These are phyloP conservation scores for Amanita molliuscula DNA, from an alignment of 768 basidiomycete species.

Conservation along the genomic window DNA sequence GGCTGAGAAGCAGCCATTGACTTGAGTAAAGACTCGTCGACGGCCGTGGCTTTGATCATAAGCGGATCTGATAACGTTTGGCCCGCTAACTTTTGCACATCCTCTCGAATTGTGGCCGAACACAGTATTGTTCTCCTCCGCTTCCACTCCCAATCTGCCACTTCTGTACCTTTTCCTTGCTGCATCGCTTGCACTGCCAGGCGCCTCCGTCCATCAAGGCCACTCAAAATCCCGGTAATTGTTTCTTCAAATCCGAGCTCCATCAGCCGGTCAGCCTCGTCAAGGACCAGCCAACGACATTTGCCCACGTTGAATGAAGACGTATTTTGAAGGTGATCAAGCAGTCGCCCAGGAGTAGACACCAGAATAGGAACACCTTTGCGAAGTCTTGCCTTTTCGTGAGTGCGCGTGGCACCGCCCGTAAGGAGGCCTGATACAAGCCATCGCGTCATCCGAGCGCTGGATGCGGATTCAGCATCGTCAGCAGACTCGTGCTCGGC, in stretches of 20 bases:
- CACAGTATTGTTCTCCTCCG: slow-evolving; percentile 82
- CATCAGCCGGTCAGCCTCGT: slow-evolving; percentile 97
- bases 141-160: slow-evolving; percentile 82
- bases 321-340: slow-evolving; percentile 96
- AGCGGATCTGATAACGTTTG: slow-evolving; percentile 69
- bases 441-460: slow-evolving; percentile 64
- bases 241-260: slow-evolving; percentile 97
- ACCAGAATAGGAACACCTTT: slow-evolving; percentile 96
- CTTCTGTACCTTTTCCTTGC: slow-evolving; percentile 59
- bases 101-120: slow-evolving; percentile 93
- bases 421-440: slow-evolving; percentile 88
- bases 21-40: slow-evolving; percentile 16
- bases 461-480: slow-evolving; percentile 28
- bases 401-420: slow-evolving; percentile 87
- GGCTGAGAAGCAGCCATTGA: neutral
- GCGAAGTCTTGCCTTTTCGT: slow-evolving; percentile 91
- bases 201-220: slow-evolving; percentile 73
- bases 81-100: slow-evolving; percentile 89
- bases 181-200: slow-evolving; percentile 60
- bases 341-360: slow-evolving; percentile 86
- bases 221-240: slow-evolving; percentile 79
- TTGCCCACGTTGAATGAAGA: slow-evolving; percentile 88
- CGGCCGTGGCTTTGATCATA: slow-evolving; percentile 68
- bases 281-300: slow-evolving; percentile 91
- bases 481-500: slow-evolving; percentile 43